Conservation (phyloP, 73 alveolate species). For the Blepharisma stoltei region DNA sequence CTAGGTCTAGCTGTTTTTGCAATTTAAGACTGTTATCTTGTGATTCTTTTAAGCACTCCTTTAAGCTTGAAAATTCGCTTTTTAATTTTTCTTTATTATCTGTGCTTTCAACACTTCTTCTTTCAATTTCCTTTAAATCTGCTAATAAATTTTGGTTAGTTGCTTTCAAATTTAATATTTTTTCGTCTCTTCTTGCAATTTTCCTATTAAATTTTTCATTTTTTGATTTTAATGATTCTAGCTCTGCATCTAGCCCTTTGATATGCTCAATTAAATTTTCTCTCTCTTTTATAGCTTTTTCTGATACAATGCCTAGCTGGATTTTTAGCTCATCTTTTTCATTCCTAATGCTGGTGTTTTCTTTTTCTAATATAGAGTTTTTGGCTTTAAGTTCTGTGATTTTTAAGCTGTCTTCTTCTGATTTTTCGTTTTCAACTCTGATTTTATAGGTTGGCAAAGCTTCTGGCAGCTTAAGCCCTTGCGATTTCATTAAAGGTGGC, state of each 20-base stretch:
- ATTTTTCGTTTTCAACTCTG: not conserved
- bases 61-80: not conserved
- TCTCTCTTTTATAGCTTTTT: slow-evolving; percentile 11
- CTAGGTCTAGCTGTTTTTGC: not conserved
- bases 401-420: not conserved
- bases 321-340: slow-evolving; percentile 26
- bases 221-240: not conserved
- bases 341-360: not conserved
- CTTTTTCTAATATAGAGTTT: not conserved
- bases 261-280: slow-evolving; percentile 22
- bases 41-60: not conserved
- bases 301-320: not conserved
- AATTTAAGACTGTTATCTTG: not conserved
- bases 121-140: slow-evolving; percentile 10
- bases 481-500: slow-evolving; percentile 8
- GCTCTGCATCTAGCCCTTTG: slow-evolving; percentile 1
- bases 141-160: not conserved
- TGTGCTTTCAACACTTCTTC: not conserved
- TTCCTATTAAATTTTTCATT: not conserved
- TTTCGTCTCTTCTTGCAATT: slow-evolving; percentile 27
- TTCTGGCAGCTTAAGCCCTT: not conserved
- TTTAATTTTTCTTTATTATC: not conserved
- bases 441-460: not conserved
- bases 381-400: slow-evolving; percentile 19
- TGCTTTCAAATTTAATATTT: not conserved